These are phyloP conservation scores for Zygotorulaspora mrakii DNA, from an alignment of 1,139 yeast species.

Conservation along the genomic window DNA sequence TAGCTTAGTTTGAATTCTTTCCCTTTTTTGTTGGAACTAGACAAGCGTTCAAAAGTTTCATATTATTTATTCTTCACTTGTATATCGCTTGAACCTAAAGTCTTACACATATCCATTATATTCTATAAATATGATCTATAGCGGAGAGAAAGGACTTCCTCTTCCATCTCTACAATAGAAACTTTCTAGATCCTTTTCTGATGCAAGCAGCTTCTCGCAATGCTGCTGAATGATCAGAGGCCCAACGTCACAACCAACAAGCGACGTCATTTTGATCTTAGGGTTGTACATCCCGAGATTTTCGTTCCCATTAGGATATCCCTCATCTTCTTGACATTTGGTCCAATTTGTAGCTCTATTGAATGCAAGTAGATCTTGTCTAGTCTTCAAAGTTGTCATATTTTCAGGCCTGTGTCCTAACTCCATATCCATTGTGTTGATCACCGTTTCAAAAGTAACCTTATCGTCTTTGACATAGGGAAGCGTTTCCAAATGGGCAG, in stretches of 20 bases:
- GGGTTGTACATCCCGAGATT: slow-evolving; percentile 16
- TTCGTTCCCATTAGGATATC: slow-evolving; percentile 14
- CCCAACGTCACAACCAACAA: slow-evolving; percentile 35
- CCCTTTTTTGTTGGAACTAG: neutral
- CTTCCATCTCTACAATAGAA: slow-evolving; percentile 8
- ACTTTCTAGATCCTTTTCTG: slow-evolving; percentile 8
- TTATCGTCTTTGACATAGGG: slow-evolving; percentile 26
- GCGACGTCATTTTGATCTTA: slow-evolving; percentile 28
- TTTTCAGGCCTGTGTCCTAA: slow-evolving; percentile 26
- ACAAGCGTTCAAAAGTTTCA: slow-evolving; percentile 1
- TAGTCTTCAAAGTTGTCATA: slow-evolving; percentile 12
- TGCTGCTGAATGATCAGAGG: slow-evolving; percentile 31
- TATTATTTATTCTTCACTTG: slow-evolving; percentile 8
- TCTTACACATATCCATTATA: too few relatives aligned
- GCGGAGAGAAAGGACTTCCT: slow-evolving; percentile 6
- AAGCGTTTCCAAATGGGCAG: slow-evolving; percentile 27
- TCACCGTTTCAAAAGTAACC: slow-evolving; percentile 31
- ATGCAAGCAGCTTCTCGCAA: slow-evolving; percentile 21
- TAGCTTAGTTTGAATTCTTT: neutral
- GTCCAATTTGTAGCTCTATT: slow-evolving; percentile 35
- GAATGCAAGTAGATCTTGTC: slow-evolving; percentile 19
- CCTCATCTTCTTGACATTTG: slow-evolving; percentile 26
- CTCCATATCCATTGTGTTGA: slow-evolving; percentile 29
- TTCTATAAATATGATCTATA: neutral
- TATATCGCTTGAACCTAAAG: neutral